Evolutionary conservation across 2,329 filamentous ascomycete species (phyloP).

Genomic region (Nemania sp.): DNA sequence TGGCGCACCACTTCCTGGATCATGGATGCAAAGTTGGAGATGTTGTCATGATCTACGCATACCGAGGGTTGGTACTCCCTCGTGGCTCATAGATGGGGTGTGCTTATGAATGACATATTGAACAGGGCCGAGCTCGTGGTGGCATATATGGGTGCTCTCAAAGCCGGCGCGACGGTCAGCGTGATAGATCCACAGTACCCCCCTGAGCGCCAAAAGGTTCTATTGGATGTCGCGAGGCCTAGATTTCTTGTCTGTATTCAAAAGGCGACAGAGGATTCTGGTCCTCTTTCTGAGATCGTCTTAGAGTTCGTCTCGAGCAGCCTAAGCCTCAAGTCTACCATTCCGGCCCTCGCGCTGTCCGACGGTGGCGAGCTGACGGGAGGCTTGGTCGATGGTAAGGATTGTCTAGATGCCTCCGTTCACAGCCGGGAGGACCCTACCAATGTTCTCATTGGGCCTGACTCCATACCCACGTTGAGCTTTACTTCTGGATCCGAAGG

Average conservation of each 20-base stretch:
- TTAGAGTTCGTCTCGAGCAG: conserved; percentile 72
- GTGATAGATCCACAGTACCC: conserved; percentile 84
- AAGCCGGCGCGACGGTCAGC: conserved; percentile 64
- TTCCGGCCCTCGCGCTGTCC: conserved; percentile 73
- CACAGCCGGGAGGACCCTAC: too few relatives aligned
- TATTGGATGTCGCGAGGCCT: conserved; percentile 79
- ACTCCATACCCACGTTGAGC: conserved; percentile 53
- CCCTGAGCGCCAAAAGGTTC: conserved; percentile 78
- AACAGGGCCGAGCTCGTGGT: conserved; percentile 69
- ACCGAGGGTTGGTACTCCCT: too few relatives aligned
- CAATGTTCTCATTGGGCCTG: conserved; percentile 80
- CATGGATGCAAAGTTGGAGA: conserved; percentile 77
- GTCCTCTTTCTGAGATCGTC: conserved; percentile 57
- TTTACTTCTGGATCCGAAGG: conserved; percentile 38
- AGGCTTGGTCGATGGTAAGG: conserved; percentile 66
- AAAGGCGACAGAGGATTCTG: conserved; percentile 70
- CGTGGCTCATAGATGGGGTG: too few relatives aligned
- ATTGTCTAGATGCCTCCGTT: conserved; percentile 67
- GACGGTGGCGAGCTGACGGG: conserved; percentile 76
- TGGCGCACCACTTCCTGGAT: conserved; percentile 78
- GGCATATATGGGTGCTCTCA: conserved; percentile 76
- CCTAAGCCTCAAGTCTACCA: conserved; percentile 70
- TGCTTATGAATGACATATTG: too few relatives aligned
- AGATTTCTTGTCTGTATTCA: conserved; percentile 74
- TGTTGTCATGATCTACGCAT: conserved; percentile 90